Evolutionary conservation across 1,139 yeast species (phyloP), one percentile per base, ranked within the genome.

Genomic region (Suhomyces guaymorum): DNA sequence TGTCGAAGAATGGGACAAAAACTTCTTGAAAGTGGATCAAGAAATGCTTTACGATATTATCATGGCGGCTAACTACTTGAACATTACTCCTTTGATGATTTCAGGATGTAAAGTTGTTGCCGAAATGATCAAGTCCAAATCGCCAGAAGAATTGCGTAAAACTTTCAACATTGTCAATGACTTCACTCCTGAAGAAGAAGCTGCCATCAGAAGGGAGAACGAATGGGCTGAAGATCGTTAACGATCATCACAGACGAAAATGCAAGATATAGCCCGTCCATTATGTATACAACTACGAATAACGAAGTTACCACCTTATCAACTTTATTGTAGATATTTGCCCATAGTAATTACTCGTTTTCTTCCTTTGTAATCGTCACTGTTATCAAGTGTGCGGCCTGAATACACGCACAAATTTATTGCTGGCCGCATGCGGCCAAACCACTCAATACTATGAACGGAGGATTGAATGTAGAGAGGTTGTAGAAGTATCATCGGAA

Each of bases 221-320:
- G 98, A 92, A 62, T 92, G 98, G 98, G 98, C 98, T 15, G 98
- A 92, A 61, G 98, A 92, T 61, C 89, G 96, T 57, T 89, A 61
- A 60, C 11, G 8, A n/a, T 15, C 12, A 11, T 4, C 14, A n/a
- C 4, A 23, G 22, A 20, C 13, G 13, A 11, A 15, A 28, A 7
- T 9, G 23, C 19, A 17, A 17, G 5, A 8, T 17, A 17, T 17
- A 8, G 19, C 5, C 5, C 19, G 8, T 17, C 19, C 7, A 17
- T 17, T 8, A 17, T 17, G 19, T 17, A 8, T 17, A 17, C 7
- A 17, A 17, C 19, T 17, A 17, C 19, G 19, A 17, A 6, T 17
- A 5, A 17, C 19, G 19, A 5, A 17, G 8, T 17, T 17, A 17
- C 19, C n/a, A n/a, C n/a, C n/a, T n/a, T n/a, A n/a, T n/a, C n/a